phyloP scores from a whole-genome alignment of 2,329 filamentous ascomycete species.

The Fusarium goolgardi region DNA sequence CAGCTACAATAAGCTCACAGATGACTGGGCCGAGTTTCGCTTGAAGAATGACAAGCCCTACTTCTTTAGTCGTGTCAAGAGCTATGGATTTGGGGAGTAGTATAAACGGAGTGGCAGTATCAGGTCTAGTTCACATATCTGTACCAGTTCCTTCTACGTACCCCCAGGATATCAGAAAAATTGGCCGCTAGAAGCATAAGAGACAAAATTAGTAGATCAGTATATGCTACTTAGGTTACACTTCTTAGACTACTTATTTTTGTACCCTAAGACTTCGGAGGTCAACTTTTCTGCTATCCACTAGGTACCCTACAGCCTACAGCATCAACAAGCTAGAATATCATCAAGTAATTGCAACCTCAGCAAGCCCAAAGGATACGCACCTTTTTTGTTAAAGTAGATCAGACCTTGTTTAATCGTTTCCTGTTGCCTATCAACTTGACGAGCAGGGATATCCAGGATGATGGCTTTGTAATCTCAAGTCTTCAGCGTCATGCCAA shows the following conservation, averaged over 20 bases:
- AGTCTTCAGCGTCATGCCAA: conserved; percentile 26
- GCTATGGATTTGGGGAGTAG: conserved; percentile 64
- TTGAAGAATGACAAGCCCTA: conserved; percentile 73
- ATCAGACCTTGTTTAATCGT: neutral
- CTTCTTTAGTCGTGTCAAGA: conserved; percentile 74
- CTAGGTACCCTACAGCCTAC: neutral
- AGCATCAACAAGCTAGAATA: neutral
- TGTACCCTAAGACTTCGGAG: too few species aligned
- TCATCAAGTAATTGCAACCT: neutral
- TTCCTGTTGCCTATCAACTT: neutral
- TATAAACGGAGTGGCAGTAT: too few species aligned
- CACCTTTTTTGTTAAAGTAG: neutral
- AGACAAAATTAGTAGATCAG: too few species aligned
- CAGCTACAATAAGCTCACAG: conserved; percentile 88
- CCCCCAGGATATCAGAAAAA: too few species aligned
- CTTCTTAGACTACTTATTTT: too few species aligned
- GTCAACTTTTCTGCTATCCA: too few species aligned
- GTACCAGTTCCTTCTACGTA: too few species aligned
- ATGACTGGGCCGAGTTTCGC: conserved; percentile 88
- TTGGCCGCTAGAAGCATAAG: too few species aligned
- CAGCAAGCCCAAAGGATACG: too few species aligned
- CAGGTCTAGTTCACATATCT: too few species aligned
- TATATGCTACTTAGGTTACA: too few species aligned
- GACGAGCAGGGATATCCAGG: too few species aligned
- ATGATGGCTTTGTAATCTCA: conserved; percentile 18